Base-by-base conservation (phyloP, 1,284 basidiomycete genomes). In the Mycosarcoma mackinlayi region DNA sequence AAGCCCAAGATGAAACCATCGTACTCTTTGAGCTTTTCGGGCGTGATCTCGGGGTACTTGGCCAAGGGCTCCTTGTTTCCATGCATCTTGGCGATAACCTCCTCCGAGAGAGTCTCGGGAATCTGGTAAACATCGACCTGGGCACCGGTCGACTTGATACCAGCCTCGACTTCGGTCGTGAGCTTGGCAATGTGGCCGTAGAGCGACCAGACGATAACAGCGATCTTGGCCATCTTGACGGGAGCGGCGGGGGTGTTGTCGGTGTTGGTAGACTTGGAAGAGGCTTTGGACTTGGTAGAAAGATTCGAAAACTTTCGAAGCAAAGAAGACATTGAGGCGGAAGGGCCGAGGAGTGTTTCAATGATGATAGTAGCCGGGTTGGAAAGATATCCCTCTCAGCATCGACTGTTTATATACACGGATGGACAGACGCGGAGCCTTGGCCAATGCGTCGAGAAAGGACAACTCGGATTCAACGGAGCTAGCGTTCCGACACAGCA, bases 31-130 rank as follows among this genome's bases (percentile, higher is more conserved):
- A 96, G 86, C 56, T 89, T 86, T 6, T 86, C 85, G 39, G 90
- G 87, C 16, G 85, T 86, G 80, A 94, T 86, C 79, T 91, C 80
- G 39, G 92, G 91, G 85, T 91, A 91, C 67, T 86, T 84, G 62
- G 88, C 81, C 60, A 83, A 82, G 59, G 84, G 82, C 8, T 80
- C 84, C 41, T 79, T 79, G 60, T 83, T 83, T 53, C 91, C 93
- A 84, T 90, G 84, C 88, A 96, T 88, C 84, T 89, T 88, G 63
- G 82, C 83, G 57, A 95, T 86, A 61, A 96, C 85, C 24, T 92
- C 90, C n/a, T 88, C 84, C 3, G 90, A 82, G 55, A 95, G 89
- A 8, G 92, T 96, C 86, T 97, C 94, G 54, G 89, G 85, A 76
- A 94, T 88, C 83, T 89, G 90, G 38, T 73, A 92, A 74, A 92